Base-by-base conservation (phyloP, 805 yeast genomes). In the Komagataella pseudopastoris region DNA sequence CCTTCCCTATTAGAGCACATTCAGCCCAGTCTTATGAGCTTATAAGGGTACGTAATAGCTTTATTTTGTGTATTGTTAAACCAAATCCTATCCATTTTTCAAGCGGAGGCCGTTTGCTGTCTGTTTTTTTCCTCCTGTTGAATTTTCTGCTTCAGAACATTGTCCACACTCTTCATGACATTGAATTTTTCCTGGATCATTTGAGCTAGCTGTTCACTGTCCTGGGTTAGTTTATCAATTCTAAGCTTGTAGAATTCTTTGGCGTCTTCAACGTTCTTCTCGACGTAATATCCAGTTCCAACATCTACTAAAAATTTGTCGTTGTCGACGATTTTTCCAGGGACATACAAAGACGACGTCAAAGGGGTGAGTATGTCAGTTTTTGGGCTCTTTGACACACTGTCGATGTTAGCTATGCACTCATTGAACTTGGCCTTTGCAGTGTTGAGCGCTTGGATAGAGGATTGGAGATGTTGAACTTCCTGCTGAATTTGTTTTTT, bases 261-360 rank as follows among this genome's bases (percentile, higher is more conserved):
- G 1, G 96, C 84, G 48, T 85, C 88, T 6, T 70, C 69, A 0
- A 79, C 77, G 49, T 66, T 66, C 66, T 93, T 93, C 62, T 88
- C 96, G 16, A 89, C 90, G 63, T 77, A 93, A 63, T 93, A 93
- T 2, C 98, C 98, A 0, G 99, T 93, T 43, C 99, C 99, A 23
- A 93, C 83, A 63, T 93, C 99, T 7, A 93, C 96, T 63, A 93
- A 71, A 59, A 84, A 93, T 53, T 76, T 80, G 54, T 82, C 76
- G 50, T 75, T 75, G 53, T 84, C 79, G 47, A 74, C 71, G 50
- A 87, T 75, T 51, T 71, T 77, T 2, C 98, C 99, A 3, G 96
- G 96, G 23, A 93, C 84, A 58, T 93, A 93, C 45, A 93, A 70
- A 0, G 96, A 88, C 17, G 89, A 75, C 0, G 98, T 88, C 54